phyloP scores from a whole-genome alignment of 805 yeast species.

The Saccharomycopsis fermentans region DNA sequence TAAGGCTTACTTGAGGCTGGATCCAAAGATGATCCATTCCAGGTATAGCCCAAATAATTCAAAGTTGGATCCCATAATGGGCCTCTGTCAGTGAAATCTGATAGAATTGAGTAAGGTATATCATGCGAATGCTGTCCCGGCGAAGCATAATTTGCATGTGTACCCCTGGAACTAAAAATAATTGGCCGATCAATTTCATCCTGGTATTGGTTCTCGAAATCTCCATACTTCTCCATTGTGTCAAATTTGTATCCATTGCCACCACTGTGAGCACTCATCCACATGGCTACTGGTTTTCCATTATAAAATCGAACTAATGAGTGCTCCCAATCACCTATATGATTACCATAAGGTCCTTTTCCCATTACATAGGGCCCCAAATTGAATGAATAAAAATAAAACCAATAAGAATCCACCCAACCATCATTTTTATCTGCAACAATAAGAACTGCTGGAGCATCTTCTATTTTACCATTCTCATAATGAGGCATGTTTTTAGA shows the following conservation, averaged over 20 bases:
- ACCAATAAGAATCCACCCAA: constrained; percentile 94
- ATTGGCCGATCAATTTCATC: constrained; percentile 44
- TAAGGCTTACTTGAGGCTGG: constrained; percentile 27
- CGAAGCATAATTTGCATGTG: constrained; percentile 95
- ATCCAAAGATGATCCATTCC: constrained; percentile 46
- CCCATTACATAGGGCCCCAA: constrained; percentile 98
- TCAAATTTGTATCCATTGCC: constrained; percentile 80
- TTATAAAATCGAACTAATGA: constrained; percentile 73
- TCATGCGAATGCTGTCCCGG: constrained; percentile 96
- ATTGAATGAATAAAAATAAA: constrained; percentile 88
- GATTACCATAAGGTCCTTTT: constrained; percentile 93
- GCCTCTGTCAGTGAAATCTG: constrained; percentile 93
- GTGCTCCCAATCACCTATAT: constrained; percentile 98
- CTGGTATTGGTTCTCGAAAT: constrained; percentile 20
- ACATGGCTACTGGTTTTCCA: constrained; percentile 71
- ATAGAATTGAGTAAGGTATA: constrained; percentile 79
- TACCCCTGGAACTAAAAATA: constrained; percentile 85
- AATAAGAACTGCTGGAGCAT: constrained; percentile 74
- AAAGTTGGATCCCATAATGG: constrained; percentile 88
- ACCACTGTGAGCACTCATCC: constrained; percentile 99
- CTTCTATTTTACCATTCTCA: constrained; percentile 55
- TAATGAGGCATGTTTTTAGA: constrained; percentile 53
- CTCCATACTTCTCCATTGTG: constrained; percentile 57
- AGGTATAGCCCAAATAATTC: constrained; percentile 75
- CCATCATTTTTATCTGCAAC: constrained; percentile 92